A percentile compares a stretch with the other conserved stretches of the same genome.
phyloP scores from a whole-genome alignment of 257 asterid genomes.

The Plantago major region DNA sequence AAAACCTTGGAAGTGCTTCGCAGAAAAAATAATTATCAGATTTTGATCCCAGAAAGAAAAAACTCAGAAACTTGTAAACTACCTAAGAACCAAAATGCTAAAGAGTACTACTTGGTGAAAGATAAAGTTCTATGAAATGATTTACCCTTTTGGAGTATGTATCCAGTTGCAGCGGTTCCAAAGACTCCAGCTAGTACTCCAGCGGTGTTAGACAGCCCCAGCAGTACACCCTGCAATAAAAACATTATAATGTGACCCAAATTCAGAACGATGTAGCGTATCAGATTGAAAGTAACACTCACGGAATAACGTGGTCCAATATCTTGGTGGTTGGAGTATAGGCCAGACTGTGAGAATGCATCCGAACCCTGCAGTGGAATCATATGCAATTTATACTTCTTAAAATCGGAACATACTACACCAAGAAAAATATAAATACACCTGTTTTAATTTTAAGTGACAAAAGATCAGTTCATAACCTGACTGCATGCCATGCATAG shows the following conservation, averaged over 20 bases:
- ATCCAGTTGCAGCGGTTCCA: conserved; percentile 98
- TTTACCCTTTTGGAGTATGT: conserved; percentile 88
- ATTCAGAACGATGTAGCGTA: neutral
- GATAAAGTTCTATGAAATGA: neutral
- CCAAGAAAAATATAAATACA: neutral
- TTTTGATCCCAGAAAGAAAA: no score
- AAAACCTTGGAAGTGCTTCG: neutral
- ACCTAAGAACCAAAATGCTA: neutral
- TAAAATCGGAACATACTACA: neutral
- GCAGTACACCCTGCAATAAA: conserved; percentile 66
- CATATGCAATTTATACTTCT: conserved; percentile 1
- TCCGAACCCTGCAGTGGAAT: conserved; percentile 66
- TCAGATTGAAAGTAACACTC: conserved; percentile 25
- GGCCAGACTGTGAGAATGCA: conserved; percentile 96
- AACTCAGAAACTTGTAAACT: neutral
- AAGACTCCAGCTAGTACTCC: conserved; percentile 97
- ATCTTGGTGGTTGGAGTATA: conserved; percentile 97
- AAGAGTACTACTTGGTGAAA: neutral
- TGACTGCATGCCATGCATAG: conserved; percentile 98
- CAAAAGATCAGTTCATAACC: conserved; percentile 36
- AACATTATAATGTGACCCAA: neutral
- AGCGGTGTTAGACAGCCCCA: conserved; percentile 93
- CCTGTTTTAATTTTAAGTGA: conserved; percentile 6
- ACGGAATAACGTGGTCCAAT: conserved; percentile 96
- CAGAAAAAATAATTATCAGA: neutral